phyloP scores from a whole-genome alignment of 441 rosid genomes.

The Hura crepitans region DNA sequence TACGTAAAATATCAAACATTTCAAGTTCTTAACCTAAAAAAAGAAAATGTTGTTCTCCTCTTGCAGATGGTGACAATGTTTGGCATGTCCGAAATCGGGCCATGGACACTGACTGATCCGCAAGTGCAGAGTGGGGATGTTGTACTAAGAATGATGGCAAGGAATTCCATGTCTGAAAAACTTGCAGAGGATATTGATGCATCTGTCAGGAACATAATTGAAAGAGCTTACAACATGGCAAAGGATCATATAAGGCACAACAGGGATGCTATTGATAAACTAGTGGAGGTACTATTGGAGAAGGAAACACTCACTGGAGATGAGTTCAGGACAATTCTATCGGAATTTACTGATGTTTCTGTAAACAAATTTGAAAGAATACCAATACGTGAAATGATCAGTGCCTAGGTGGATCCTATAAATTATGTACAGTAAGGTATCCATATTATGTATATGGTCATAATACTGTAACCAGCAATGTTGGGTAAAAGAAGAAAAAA shows the following conservation, averaged over 20 bases:
- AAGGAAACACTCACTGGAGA: conserved; percentile 63
- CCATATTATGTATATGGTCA: too few species aligned
- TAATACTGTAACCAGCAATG: too few species aligned
- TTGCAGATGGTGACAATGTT: conserved; percentile 68
- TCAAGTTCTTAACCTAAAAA: background rate
- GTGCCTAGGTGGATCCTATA: conserved; percentile 22
- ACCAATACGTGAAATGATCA: conserved; percentile 33
- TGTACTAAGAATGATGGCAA: conserved; percentile 64
- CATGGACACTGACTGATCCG: conserved; percentile 60
- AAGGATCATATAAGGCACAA: conserved; percentile 50
- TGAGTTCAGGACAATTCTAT: conserved; percentile 54
- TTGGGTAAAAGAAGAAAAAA: too few species aligned
- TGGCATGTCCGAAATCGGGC: conserved; percentile 79
- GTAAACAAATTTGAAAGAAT: conserved; percentile 26
- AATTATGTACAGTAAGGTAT: background rate
- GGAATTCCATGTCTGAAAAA: conserved; percentile 64
- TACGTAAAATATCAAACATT: background rate
- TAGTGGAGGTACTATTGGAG: conserved; percentile 69
- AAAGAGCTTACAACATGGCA: conserved; percentile 54
- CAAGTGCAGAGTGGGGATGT: conserved; percentile 49
- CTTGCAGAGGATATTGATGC: conserved; percentile 59
- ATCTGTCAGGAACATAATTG: conserved; percentile 42
- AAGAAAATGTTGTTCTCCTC: background rate
- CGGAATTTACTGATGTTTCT: conserved; percentile 42
- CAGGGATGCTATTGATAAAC: conserved; percentile 63